A percentile compares a stretch with the other conserved stretches of the same genome.
phyloP scores from a whole-genome alignment of 805 yeast species.

The Henningerozyma blattae region DNA sequence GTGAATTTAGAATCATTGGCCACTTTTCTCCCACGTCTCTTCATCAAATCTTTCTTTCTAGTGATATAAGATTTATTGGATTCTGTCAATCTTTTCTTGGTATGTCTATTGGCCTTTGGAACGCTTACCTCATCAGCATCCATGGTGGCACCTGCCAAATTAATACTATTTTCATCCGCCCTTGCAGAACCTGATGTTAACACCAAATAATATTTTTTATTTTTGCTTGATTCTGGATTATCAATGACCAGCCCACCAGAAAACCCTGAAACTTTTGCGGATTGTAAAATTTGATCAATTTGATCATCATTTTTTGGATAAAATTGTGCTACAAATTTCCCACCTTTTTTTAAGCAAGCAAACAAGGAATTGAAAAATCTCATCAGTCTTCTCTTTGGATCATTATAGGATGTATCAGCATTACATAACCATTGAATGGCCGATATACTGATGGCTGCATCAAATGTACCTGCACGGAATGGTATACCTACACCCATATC shows the following conservation, averaged over 20 bases:
- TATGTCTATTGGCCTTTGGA: constrained; percentile 22
- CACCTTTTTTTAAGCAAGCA: constrained; percentile 81
- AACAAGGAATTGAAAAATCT: constrained; percentile 81
- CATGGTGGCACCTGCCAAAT: constrained; percentile 69
- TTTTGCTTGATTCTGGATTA: constrained; percentile 84
- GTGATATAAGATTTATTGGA: constrained; percentile 67
- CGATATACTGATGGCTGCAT: constrained; percentile 88
- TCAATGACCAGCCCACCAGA: constrained; percentile 93
- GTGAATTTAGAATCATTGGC: constrained; percentile 87
- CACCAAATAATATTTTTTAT: constrained; percentile 83
- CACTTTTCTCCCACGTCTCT: constrained; percentile 78
- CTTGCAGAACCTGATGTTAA: constrained; percentile 62
- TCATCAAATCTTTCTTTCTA: constrained; percentile 89
- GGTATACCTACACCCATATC: constrained; percentile 95
- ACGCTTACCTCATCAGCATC: constrained; percentile 43
- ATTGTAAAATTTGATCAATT: constrained; percentile 58
- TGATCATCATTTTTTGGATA: constrained; percentile 88
- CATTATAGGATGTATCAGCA: constrained; percentile 73
- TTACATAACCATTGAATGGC: constrained; percentile 98
- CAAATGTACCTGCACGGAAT: constrained; percentile 91
- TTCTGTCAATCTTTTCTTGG: constrained; percentile 34
- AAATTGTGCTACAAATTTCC: constrained; percentile 94
- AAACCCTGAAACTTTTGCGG: constrained; percentile 91
- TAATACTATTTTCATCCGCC: constrained; percentile 57
- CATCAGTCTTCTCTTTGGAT: constrained; percentile 72